A percentile compares a stretch with the other conserved stretches of the same genome.
Conservation (phyloP, 208 protist genomes). For the Naegleria gruberi region DNA sequence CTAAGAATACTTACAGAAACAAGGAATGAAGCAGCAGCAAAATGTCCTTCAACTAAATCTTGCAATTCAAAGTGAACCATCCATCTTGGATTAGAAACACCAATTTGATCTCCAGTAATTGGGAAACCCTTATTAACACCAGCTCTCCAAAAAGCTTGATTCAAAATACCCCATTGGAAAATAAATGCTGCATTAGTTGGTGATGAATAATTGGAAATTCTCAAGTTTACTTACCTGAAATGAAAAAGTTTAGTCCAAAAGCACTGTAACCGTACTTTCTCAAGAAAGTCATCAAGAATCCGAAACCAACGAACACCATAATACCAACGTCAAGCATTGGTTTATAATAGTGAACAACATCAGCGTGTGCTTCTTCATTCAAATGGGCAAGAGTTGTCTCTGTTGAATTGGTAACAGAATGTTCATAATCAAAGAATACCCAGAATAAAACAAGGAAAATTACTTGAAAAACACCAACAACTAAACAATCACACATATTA, state of each 20-base stretch:
- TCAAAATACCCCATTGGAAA: conserved; percentile 36
- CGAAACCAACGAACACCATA: conserved; percentile 42
- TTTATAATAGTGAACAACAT: not conserved
- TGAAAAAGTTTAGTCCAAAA: conserved; percentile 32
- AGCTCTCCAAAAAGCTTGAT: conserved; percentile 27
- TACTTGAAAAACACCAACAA: not conserved
- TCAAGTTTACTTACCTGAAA: conserved; percentile 17
- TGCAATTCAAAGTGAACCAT: not conserved
- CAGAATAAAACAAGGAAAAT: not conserved
- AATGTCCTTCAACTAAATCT: not conserved
- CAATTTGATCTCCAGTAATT: not conserved
- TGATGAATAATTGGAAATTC: too few relatives aligned
- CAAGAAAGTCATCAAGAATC: conserved; percentile 45
- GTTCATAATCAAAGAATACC: not conserved
- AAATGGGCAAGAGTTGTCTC: not conserved
- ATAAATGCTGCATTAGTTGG: not conserved
- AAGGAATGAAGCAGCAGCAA: not conserved
- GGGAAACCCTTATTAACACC: not conserved
- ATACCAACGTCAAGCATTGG: conserved; percentile 27
- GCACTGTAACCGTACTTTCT: conserved; percentile 24
- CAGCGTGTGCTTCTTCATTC: not conserved
- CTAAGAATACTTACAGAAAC: too few relatives aligned
- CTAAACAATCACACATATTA: too few relatives aligned
- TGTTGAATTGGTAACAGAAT: not conserved
- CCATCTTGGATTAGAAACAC: not conserved